Percentiles rank a stretch among this genome's conserved stretches.
These are phyloP conservation scores for Daphne laureola DNA, from an alignment of 441 rosid genomes.

Conservation along the genomic window DNA sequence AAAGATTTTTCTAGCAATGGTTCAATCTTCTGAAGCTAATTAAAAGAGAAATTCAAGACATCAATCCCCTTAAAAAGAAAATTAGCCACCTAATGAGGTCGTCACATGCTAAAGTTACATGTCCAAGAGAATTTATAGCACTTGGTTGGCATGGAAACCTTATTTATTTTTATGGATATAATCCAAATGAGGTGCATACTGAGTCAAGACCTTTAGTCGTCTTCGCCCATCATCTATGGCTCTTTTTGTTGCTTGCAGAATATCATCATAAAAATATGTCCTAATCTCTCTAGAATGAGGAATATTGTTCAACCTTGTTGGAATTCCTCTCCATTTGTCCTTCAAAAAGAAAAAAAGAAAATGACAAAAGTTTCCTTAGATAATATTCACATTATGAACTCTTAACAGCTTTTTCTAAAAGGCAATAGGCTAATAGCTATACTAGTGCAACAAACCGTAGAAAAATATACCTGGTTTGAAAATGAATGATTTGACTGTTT, in stretches of 20 bases:
- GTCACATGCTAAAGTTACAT: no score
- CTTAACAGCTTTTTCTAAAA: not conserved
- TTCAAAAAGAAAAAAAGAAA: conserved; percentile 36
- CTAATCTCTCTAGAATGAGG: conserved; percentile 96
- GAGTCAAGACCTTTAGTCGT: conserved; percentile 56
- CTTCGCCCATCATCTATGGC: conserved; percentile 68
- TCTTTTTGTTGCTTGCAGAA: conserved; percentile 65
- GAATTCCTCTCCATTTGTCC: conserved; percentile 93
- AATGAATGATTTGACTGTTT: conserved; percentile 33
- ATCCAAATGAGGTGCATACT: conserved; percentile 6
- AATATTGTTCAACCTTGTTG: conserved; percentile 82
- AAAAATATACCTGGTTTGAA: conserved; percentile 34
- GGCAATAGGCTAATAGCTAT: no score
- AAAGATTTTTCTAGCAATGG: no score
- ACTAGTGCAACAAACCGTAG: not conserved
- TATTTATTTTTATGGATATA: not conserved
- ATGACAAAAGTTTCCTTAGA: conserved; percentile 9
- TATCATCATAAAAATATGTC: conserved; percentile 83
- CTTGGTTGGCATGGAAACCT: conserved; percentile 4
- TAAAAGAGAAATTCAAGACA: no score
- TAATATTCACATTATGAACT: not conserved
- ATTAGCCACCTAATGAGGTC: no score
- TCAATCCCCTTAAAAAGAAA: no score
- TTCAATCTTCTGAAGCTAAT: no score
- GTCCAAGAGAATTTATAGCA: not conserved